Base-by-base conservation (phyloP, 1,284 basidiomycete species). In the Gymnopus androsaceus region DNA sequence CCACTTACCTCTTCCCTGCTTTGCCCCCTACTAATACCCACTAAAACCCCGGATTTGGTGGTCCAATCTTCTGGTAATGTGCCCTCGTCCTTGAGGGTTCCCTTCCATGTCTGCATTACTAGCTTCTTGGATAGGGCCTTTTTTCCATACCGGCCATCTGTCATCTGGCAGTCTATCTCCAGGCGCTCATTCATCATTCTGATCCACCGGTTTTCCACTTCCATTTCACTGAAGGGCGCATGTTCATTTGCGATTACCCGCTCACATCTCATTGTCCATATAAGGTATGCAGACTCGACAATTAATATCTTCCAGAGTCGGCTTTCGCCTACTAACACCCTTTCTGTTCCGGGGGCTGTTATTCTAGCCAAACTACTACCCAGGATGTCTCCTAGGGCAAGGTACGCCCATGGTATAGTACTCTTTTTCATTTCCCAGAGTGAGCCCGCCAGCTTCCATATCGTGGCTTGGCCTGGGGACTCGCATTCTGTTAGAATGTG, bases 281-380 rank as follows among this genome's bases (percentile, higher is more conserved):
- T 68, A 1, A 72, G 59, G 52, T 70, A 59, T 0, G 64, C 64
- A 0, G 67, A 59, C 46, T 74, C 69, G 0, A 67, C 58, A 3
- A 69, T 58, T 0, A 74, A 31, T 4, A 72, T 70, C 2, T 63
- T 54, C 55, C 60, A 69, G 0, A 72, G 65, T 1, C 66, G n/a
- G 3, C 44, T 49, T 0, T 34, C 34, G 0, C 62, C 61, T 3
- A 7, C 14, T 4, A 9, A 4, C 5, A 8, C 11, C 15, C 28
- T 42, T 5, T 27, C 12, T 15, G 21, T 23, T 15, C 11, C 31
- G 3, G 62, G 0, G 8, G 6, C 12, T 11, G 7, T 31, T 36
- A 27, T 27, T 12, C 38, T 40, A n/a, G 55, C 56, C 33, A 54
- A 14, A 12, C 56, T 49, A 19, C 55, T 55, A 9, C 53, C 59